Evolutionary conservation across 306 rosid species (phyloP), one percentile per base, ranked within the genome.

Genomic region (Astragalus glycyphyllos): DNA sequence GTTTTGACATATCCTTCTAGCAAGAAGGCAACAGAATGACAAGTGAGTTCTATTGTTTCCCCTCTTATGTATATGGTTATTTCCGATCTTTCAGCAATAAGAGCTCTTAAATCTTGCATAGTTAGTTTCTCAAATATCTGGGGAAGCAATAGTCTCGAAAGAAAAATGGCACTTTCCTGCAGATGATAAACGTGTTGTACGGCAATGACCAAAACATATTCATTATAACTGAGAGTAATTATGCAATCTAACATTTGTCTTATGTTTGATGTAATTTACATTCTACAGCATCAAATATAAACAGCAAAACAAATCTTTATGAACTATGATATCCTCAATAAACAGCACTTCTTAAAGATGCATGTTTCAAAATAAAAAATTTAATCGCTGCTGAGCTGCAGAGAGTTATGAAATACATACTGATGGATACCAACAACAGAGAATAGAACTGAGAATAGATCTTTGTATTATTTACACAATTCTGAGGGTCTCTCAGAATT

Each of bases 151-250:
- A 88, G 63, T 75, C 84, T 94, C 58, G 84, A 86, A 78, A 94
- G 98, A 65, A 86, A 72, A 69, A 94, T 88, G 69, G 87, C 81
- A 87, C 97, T 90, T 78, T 94, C 98, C 98, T 94, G 87, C 76
- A 83, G 49, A 65, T 68, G 69, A 64, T 34, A 38, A 70, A 54
- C 54, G 2, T 12, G 45, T 71, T 42, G 68, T 20, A 61, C 45
- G 67, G 49, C 34, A 15, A 44, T 34, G 14, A 74, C 26, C 61
- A 63, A 75, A 54, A 73, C 49, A 45, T 41, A 40, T 50, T 68
- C 72, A 74, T 74, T 38, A 47, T 38, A 26, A 47, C 0, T 31
- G n/a, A n/a, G 60, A 58, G 26, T 40, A 59, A 49, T 49, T 44
- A 72, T 16, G 34, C 12, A 38, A 62, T 35, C 12, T n/a, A 48